These are phyloP conservation scores for Globisporangium apiculatum DNA, from an alignment of 352 stramenopile genomes.

Conservation along the genomic window DNA sequence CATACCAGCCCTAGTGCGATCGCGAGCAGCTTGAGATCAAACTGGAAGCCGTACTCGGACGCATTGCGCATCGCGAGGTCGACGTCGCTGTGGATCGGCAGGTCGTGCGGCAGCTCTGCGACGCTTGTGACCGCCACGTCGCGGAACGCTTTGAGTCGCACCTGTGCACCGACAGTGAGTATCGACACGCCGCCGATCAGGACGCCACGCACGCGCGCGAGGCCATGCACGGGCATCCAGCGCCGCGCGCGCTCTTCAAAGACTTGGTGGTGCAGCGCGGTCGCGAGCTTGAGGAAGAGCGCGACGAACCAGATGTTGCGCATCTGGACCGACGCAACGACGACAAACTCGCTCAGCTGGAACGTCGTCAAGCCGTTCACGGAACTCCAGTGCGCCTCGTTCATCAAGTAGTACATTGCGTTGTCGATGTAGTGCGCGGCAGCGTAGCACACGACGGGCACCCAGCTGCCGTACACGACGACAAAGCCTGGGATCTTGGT, in stretches of 20 bases:
- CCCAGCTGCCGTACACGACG: conserved; percentile 31
- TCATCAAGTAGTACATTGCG: conserved; percentile 13
- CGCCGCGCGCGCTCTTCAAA: background rate
- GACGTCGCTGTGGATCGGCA: background rate
- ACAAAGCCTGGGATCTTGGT: conserved; percentile 21
- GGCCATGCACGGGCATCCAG: conserved; percentile 11
- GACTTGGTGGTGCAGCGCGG: background rate
- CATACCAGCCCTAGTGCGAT: background rate
- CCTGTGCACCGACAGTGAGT: conserved; percentile 16
- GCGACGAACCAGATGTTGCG: conserved; percentile 24
- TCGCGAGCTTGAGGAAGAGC: background rate
- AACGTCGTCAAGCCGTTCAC: conserved; percentile 14
- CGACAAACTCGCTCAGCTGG: conserved; percentile 12
- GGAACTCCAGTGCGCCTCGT: conserved; percentile 14
- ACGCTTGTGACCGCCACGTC: conserved; percentile 3
- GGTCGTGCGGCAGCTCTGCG: background rate
- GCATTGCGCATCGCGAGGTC: background rate
- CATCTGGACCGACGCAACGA: conserved; percentile 24
- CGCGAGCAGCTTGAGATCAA: conserved; percentile 11
- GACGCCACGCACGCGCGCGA: conserved; percentile 16
- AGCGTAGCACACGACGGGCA: conserved; percentile 22
- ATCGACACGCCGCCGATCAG: conserved; percentile 18
- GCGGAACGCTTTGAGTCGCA: conserved; percentile 6
- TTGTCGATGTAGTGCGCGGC: conserved; percentile 23
- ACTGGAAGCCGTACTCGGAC: conserved; percentile 8